Base-by-base conservation (phyloP, 805 yeast species). In the Sungouiella blattae region DNA sequence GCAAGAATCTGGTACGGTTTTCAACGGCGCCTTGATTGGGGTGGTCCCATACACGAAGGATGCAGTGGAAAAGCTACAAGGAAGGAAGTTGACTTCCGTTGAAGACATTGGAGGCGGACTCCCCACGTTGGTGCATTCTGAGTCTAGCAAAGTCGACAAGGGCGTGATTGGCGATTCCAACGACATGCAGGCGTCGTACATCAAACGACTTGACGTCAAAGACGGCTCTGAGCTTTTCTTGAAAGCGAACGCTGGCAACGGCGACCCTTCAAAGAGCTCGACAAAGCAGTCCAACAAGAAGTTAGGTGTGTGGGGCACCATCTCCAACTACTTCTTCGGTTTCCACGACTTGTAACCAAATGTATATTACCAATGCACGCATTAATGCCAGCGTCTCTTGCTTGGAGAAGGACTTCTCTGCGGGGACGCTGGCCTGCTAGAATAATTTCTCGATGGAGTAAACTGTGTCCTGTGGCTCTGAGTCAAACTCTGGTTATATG, bases 1-100 rank as follows among this genome's bases (percentile, higher is more conserved):
- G 28, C 80, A 84, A 44, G 96, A 88, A 52, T 85, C 87, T 53
- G 95, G 95, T 4, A 58, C 70, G 9, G 72, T 80, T 5, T 75
- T 82, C 50, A 83, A 81, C 35, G 91, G 86, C 36, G 65, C 57
- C 49, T 74, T 57, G 58, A 80, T 55, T 78, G 95, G 53, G 59
- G 95, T 73, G 58, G 62, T 83, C 7, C 86, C 94, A 4, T 83
- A 81, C 53, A 70, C 75, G 11, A 78, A 75, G 43, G 64, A 67
- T 18, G 70, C 79, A 2, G 68, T 82, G 13, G 88, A 81, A 49
- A 78, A 78, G 52, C 60, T 83, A 21, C 68, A 72, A 28, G 67
- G 67, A 39, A 52, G 72, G 36, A 64, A 62, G 34, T 59, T 77
- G 29, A 57, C 59, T 3, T 60, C 54, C 6, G 54, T 50, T 25